Evolutionary conservation across 106 monocot species (phyloP).

Genomic region (Narthecium ossifragum): DNA sequence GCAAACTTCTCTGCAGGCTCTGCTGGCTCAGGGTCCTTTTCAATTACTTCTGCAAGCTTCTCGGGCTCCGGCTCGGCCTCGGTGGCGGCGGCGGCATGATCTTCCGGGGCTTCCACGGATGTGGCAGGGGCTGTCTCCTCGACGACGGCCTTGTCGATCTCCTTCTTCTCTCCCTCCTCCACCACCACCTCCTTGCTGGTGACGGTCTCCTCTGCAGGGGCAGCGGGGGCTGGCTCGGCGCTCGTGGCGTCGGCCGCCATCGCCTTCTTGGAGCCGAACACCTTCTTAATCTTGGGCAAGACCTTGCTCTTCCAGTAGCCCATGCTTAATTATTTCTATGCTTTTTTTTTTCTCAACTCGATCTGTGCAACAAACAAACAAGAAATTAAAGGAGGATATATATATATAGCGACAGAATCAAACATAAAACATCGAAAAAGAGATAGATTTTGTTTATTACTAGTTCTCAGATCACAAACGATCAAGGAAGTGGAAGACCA

Average conservation of each 20-base stretch:
- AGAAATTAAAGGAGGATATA: not conserved
- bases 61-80: not conserved
- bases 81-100: not conserved
- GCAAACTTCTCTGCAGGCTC: not conserved
- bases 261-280: constrained; percentile 46
- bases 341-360: not conserved
- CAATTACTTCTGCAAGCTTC: not conserved
- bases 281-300: constrained; percentile 55
- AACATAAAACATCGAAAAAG: not conserved
- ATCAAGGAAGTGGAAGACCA: not conserved
- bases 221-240: too few relatives aligned
- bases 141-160: constrained; percentile 11
- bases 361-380: not conserved
- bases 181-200: constrained; percentile 37
- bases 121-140: not conserved
- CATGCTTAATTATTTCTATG: constrained; percentile 9
- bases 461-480: not conserved
- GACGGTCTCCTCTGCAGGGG: constrained; percentile 26
- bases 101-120: not conserved
- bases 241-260: constrained; percentile 39
- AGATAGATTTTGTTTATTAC: too few relatives aligned
- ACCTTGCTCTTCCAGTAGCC: constrained; percentile 75
- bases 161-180: not conserved
- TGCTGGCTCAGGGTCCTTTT: not conserved
- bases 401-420: not conserved